Base-by-base conservation (phyloP, 306 rosid species). In the Trichosanthes cucumerina region DNA sequence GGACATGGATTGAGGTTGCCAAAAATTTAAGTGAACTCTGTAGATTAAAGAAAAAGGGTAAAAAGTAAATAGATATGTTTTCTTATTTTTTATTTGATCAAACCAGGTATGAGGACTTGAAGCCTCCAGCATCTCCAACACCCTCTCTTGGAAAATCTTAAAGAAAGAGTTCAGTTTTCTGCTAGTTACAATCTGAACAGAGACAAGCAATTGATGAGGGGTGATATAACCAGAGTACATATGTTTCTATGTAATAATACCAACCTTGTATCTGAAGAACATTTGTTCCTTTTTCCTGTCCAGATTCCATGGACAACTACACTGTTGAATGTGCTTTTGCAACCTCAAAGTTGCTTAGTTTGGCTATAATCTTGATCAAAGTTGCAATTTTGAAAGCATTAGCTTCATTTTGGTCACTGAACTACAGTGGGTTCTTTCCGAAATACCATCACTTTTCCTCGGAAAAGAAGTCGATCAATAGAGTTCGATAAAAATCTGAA, bases 91-190 rank as follows among this genome's bases (percentile, higher is more conserved):
- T 34, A 41, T 57, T n/a, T 59, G 50, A 33, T 77, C 24, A 59
- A 75, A 80, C 10, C 87, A 93, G 98, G 97, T 92, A 91, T 52
- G 98, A 91, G 79, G 98, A 93, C 84, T 84, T 94, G 87, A 92
- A 94, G 88, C 97, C 98, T 86, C 97, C 98, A 23, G 78, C 97
- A 41, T 88, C 97, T 14, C 97, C 98, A 28, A 44, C 83, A 0
- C 97, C 97, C 64, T 85, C 89, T 71, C 57, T 26, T 43, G 14
- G 76, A 71, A 71, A 71, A 46, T 12, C 54, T 71, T 44, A 13
- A 71, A 71, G 36, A 41, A 39, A 68, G 53, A 68, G 19, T 43
- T 68, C 76, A 71, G 62, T 75, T 34, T 33, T 54, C 64, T 54
- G 39, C 63, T 47, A 50, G 59, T 47, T 54, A 57, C 36, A 46